Evolutionary conservation across 2,329 filamentous ascomycete species (phyloP).

Genomic region (Cladophialophora yegresii): DNA sequence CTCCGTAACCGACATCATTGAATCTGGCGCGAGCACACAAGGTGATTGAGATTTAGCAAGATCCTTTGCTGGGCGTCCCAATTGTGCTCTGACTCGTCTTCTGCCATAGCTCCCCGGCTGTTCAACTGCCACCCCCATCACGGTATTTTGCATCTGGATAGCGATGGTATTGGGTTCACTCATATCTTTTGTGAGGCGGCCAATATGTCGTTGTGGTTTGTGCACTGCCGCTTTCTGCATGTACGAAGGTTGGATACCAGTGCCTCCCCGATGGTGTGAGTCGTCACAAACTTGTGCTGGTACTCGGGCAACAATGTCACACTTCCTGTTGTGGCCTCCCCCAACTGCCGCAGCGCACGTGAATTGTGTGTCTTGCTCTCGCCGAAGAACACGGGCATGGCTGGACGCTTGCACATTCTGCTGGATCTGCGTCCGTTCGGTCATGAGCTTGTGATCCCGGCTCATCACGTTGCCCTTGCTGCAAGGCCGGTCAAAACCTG

Average conservation of each 20-base stretch:
- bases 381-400: too few species aligned
- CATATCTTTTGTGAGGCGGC: neutral
- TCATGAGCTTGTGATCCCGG: too few species aligned
- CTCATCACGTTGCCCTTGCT: too few species aligned
- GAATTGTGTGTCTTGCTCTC: too few species aligned
- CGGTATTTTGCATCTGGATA: neutral
- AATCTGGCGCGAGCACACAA: neutral
- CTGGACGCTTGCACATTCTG: too few species aligned
- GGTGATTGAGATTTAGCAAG: neutral
- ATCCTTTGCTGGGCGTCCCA: neutral
- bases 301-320: neutral
- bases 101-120: neutral
- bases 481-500: too few species aligned
- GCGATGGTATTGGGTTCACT: neutral
- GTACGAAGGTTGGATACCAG: neutral
- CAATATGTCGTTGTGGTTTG: neutral
- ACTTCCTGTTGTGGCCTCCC: neutral
- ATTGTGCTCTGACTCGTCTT: neutral
- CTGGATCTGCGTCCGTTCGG: too few species aligned
- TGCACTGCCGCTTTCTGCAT: neutral
- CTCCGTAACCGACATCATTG: neutral
- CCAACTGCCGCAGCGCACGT: too few species aligned
- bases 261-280: neutral
- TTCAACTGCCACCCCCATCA: neutral
- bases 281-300: neutral